A percentile compares a stretch with the other conserved stretches of the same genome.
phyloP scores from a whole-genome alignment of 2,329 filamentous ascomycete genomes.

The Beauveria brongniartii region DNA sequence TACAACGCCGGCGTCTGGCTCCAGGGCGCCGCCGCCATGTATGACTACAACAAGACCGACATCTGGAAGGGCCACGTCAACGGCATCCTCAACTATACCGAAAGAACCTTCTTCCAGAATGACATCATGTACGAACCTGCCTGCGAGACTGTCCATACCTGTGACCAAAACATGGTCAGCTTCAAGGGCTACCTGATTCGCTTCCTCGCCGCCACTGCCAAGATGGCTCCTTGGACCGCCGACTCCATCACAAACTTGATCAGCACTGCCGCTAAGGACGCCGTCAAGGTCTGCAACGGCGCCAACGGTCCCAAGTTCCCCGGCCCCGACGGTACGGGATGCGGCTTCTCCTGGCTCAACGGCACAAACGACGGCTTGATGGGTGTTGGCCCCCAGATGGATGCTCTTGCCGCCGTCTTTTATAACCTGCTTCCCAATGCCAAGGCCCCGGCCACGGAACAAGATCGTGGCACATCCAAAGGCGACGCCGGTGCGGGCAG shows the following conservation, averaged over 20 bases:
- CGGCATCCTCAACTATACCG: slow-evolving; percentile 46
- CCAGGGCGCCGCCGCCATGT: slow-evolving; percentile 53
- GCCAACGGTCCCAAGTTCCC: slow-evolving; percentile 34
- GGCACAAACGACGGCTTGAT: slow-evolving; percentile 47
- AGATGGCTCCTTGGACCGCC: slow-evolving; percentile 46
- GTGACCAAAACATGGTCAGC: slow-evolving; percentile 62
- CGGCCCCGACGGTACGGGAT: slow-evolving; percentile 51
- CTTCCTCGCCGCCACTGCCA: slow-evolving; percentile 51
- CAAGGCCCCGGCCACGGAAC: slow-evolving; percentile 39
- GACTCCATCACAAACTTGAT: slow-evolving; percentile 44
- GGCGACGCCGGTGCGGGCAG: slow-evolving; percentile 41
- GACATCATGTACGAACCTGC: slow-evolving; percentile 55
- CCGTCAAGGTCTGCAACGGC: slow-evolving; percentile 44
- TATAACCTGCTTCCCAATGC: slow-evolving; percentile 44
- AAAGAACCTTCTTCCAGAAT: slow-evolving; percentile 44
- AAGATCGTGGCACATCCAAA: slow-evolving; percentile 51
- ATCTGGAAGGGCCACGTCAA: slow-evolving; percentile 51
- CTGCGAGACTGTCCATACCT: slow-evolving; percentile 54
- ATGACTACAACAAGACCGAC: slow-evolving; percentile 46
- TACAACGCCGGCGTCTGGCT: slow-evolving; percentile 63
- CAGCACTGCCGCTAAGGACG: slow-evolving; percentile 40
- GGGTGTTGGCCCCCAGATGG: slow-evolving; percentile 65
- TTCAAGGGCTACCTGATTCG: slow-evolving; percentile 71
- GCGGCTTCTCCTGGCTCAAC: slow-evolving; percentile 58
- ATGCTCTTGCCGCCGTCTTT: slow-evolving; percentile 54